Base-by-base conservation (phyloP, 805 yeast genomes). In the Torulaspora franciscae region DNA sequence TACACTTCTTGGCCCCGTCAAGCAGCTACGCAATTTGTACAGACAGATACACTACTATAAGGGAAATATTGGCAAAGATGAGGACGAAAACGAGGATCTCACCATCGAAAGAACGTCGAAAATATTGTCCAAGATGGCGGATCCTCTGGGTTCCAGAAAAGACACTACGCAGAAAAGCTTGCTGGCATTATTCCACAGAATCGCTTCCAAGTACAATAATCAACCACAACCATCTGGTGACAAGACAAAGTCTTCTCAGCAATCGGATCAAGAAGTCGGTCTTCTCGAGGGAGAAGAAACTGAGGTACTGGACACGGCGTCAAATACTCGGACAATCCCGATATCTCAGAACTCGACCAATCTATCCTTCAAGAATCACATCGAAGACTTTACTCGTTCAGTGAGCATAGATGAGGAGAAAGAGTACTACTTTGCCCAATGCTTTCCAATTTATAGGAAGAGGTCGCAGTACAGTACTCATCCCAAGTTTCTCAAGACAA, bases 371-470 rank as follows among this genome's bases (percentile, higher is more conserved):
- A 43, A 40, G 32, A 43, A 43, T 14, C 37, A 33, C 17, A 27
- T 35, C 9, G 44, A 43, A 22, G 42, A 43, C 19, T 4, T 46
- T 35, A 34, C 37, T 6, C 41, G 44, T 6, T 64, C 70, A 42
- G 70, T 69, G 45, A 74, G 76, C 32, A 19, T 73, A 24, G 58
- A 56, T 32, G 71, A 61, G 45, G 68, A 65, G 32, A 79, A 81
- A 50, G 95, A 86, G 58, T 72, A 75, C 43, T 72, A 80, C 42
- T 87, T 81, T 61, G 80, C 82, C 5, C 83, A 81, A 55, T 86
- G 91, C 55, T 89, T 87, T 65, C 97, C 97, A 0, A 77, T 80
- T 44, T 85, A 83, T 59, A 73, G 95, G 47, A 81, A 77, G 49
- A 72, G 77, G 40, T 70, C 73, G 40, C 78, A 78, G 35, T 74